A percentile compares a stretch with the other conserved stretches of the same genome.
Conservation (phyloP, 2,329 filamentous ascomycete species). For the Pseudogymnoascus sp. region DNA sequence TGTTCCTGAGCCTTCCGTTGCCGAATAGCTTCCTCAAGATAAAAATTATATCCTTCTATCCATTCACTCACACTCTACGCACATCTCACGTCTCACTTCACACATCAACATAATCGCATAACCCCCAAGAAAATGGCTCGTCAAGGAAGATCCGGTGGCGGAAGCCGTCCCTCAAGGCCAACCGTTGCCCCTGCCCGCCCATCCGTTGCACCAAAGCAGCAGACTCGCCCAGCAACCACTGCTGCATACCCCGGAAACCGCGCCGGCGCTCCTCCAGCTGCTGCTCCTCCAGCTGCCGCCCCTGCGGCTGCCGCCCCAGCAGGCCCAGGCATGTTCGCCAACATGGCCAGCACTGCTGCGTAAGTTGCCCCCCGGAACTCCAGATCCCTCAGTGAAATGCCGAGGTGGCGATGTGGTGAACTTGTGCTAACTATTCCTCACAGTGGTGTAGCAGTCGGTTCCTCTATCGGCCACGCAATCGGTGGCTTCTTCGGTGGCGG, state of each 20-base stretch:
- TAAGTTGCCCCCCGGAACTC: slow-evolving; percentile 48
- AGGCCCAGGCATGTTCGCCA: slow-evolving; percentile 81
- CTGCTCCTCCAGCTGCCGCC: slow-evolving; percentile 23
- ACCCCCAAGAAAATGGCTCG: slow-evolving; percentile 59
- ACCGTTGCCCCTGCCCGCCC: slow-evolving; percentile 52
- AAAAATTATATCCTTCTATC: slow-evolving; percentile 15
- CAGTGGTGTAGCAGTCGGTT: slow-evolving; percentile 94
- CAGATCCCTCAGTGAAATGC: neutral
- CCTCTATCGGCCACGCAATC: slow-evolving; percentile 90
- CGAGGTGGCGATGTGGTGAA: neutral
- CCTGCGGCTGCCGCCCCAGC: slow-evolving; percentile 21
- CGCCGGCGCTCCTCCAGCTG: slow-evolving; percentile 38
- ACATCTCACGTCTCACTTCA: slow-evolving; percentile 4
- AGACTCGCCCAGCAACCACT: slow-evolving; percentile 64
- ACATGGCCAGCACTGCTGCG: slow-evolving; percentile 98
- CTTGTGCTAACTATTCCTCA: slow-evolving; percentile 23
- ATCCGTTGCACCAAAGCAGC: slow-evolving; percentile 50
- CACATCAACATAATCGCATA: slow-evolving; percentile 12
- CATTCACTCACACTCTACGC: slow-evolving; percentile 13
- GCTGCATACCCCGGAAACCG: slow-evolving; percentile 43
- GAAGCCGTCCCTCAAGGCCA: slow-evolving; percentile 59
- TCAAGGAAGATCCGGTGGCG: slow-evolving; percentile 60
- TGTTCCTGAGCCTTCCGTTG: slow-evolving; percentile 6
- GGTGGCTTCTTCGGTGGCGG: slow-evolving; percentile 80
- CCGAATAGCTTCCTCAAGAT: neutral